phyloP scores from a whole-genome alignment of 768 basidiomycete genomes.

The Clitopilus passeckerianus region DNA sequence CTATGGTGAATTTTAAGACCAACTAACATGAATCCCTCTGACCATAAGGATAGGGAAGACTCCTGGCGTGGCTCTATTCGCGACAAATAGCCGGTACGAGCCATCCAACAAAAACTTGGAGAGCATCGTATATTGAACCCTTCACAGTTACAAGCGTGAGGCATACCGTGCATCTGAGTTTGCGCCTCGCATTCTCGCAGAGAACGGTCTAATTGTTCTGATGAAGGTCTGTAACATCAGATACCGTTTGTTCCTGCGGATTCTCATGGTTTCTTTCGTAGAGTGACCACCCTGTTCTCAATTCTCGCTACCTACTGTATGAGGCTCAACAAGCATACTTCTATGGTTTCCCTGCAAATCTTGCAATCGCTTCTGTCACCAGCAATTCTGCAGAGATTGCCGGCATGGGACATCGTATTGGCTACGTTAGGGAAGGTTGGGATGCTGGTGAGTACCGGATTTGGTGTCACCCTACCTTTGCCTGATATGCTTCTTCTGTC shows the following conservation, averaged over 20 bases:
- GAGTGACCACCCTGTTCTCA: slow-evolving; percentile 63
- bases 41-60: slow-evolving; percentile 40
- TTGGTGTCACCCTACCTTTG: not conserved
- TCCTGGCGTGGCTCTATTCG: slow-evolving; percentile 79
- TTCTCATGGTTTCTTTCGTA: slow-evolving; percentile 15
- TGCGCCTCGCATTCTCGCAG: slow-evolving; percentile 68
- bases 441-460: slow-evolving; percentile 56
- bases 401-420: slow-evolving; percentile 79
- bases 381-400: slow-evolving; percentile 65
- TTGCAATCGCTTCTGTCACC: slow-evolving; percentile 73
- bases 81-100: slow-evolving; percentile 33
- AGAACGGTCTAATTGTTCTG: slow-evolving; percentile 60
- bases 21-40: not conserved
- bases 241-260: not conserved
- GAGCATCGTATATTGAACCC: not conserved
- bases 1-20: slow-evolving; percentile 42
- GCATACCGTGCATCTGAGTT: slow-evolving; percentile 79
- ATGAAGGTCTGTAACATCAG: slow-evolving; percentile 54
- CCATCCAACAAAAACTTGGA: not conserved
- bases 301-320: slow-evolving; percentile 73
- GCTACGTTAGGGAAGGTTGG: slow-evolving; percentile 68
- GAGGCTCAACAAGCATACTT: slow-evolving; percentile 85
- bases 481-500: not conserved
- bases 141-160: slow-evolving; percentile 67
- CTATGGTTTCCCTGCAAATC: slow-evolving; percentile 67